Base-by-base conservation (phyloP, 306 rosid species). In the Parietaria judaica region DNA sequence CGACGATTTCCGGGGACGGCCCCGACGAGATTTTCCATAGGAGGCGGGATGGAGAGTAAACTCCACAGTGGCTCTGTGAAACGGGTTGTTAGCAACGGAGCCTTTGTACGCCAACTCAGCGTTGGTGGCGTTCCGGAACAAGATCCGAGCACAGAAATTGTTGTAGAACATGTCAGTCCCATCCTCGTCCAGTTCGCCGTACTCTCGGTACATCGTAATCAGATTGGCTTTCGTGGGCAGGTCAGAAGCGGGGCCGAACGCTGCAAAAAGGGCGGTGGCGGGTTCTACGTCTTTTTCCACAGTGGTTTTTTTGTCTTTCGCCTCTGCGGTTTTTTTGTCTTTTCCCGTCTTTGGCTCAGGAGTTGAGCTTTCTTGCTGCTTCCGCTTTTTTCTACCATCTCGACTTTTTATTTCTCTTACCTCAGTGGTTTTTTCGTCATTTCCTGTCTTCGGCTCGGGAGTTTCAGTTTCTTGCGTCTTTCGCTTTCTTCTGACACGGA, bases 171-270 rank as follows among this genome's bases (percentile, higher is more conserved):
- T 67, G 17, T 86, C 74, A 2, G 97, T 89, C 73, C 80, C 86
- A 3, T 52, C 53, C 75, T 74, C 84, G 44, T 86, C 62, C 73
- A 89, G 76, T 39, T 72, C 62, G 49, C 97, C 95, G 61, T 70
- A 86, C 75, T 81, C 65, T 4, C 89, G 4, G 54, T 76, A 89
- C 50, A 76, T 61, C 41, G 58, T 36, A 48, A 86, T 39, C 11
- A 89, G 83, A 76, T 82, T 84, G 57, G 83, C 71, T 67, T 77
- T 89, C 11, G 95, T 67, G 48, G 97, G 97, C 49, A 84, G 63
- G 3, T 65, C 8, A 43, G 92, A 78, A 7, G 87, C 92, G 3
- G 87, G 74, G 43, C 73, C 77, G 66, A 89, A 89, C 63, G 82
- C 70, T 14, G 71, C 78, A 23, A 67, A 52, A 60, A 89, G 75